phyloP scores from a whole-genome alignment of 345 rosid species.

The Ailanthus altissimus region DNA sequence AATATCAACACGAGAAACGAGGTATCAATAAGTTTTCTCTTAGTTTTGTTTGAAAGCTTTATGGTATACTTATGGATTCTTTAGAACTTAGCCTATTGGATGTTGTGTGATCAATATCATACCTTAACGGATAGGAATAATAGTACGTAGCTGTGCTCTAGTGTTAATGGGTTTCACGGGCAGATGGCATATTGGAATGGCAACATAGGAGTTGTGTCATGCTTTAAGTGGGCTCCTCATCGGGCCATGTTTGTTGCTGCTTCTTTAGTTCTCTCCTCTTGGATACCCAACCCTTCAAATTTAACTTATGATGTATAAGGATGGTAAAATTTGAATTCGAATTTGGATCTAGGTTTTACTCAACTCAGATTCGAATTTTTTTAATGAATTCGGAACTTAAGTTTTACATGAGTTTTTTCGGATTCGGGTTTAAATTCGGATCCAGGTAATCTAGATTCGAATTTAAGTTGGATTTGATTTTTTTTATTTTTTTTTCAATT shows the following conservation, averaged over 20 bases:
- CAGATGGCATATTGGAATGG: slow-evolving; percentile 84
- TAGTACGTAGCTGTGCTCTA: background rate
- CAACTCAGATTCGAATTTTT: no score
- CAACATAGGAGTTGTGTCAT: slow-evolving; percentile 73
- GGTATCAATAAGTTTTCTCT: slow-evolving; percentile 48
- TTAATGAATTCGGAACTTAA: no score
- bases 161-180: slow-evolving; percentile 4
- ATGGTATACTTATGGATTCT: background rate
- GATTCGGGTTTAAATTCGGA: no score
- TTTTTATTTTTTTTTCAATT: no score
- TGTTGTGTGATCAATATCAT: background rate
- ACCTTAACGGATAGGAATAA: background rate
- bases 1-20: slow-evolving; percentile 68
- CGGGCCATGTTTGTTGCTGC: slow-evolving; percentile 90
- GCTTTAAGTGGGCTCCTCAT: slow-evolving; percentile 97
- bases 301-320: slow-evolving; percentile 33
- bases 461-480: no score
- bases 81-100: background rate
- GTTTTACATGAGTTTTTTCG: no score
- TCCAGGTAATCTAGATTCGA: no score
- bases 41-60: background rate
- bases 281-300: slow-evolving; percentile 69
- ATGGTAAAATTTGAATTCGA: no score
- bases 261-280: slow-evolving; percentile 77
- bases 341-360: no score